Base-by-base conservation (phyloP, 2,329 filamentous ascomycete species). In the Ophiocordyceps camponoti-floridani region DNA sequence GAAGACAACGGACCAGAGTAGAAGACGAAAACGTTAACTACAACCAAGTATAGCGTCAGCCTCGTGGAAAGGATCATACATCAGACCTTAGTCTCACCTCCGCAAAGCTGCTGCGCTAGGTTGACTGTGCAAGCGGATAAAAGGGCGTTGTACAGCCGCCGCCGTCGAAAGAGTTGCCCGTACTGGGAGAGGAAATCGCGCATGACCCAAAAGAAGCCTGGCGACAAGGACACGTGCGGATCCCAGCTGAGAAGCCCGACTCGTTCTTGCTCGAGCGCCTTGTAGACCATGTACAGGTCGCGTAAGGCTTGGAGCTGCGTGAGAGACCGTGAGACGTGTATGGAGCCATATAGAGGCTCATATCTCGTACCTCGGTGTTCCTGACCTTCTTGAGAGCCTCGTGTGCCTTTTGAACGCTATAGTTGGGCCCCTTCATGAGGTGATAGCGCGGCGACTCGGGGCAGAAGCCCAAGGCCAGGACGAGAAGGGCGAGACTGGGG, bases 381-480 rank as follows among this genome's bases (percentile, higher is more conserved):
- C 64, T 55, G 4, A 66, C 52, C n/a, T 49, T 56, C 6, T 50
- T 49, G 18, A 67, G 49, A 14, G 61, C 58, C 0, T 49, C 41
- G n/a, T 58, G 66, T 0, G 64, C 64, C 43, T 58, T 59, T 42
- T 57, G 51, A 0, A 61, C 60, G 30, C 57, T 54, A 41, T 62
- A 64, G 37, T 59, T 59, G 3, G 58, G 54, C 6, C 60, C 61
- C 16, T 54, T 57, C n/a, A 62, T 56, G 51, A 66, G 59, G 46
- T 64, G 62, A 43, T 63, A 67, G 0, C 64, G 58, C 3, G 64
- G 64, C 12, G 61, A 64, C 44, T 67, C 64, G 7, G 63, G 61
- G 30, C 63, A 66, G 44, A 65, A 62, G 14, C 53, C 60, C 11
- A 65, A 40, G 1, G 54, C 47, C 1, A 60, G 49, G 16, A 63